Evolutionary conservation across 371 early-diverging fungal genomes (phyloP), one percentile per base, ranked within the genome.

Genomic region (Dentiscutata heterogama): DNA sequence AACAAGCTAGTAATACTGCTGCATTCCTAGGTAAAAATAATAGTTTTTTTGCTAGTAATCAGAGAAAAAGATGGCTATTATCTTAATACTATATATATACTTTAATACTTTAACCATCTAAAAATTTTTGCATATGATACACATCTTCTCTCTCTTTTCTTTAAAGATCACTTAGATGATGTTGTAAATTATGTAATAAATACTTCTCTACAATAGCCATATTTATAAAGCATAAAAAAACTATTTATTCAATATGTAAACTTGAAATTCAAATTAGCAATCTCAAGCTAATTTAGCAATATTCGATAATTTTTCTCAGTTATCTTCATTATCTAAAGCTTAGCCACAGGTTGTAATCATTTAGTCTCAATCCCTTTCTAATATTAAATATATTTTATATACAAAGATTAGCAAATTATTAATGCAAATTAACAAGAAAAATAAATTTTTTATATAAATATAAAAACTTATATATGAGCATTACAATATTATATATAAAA

Each of bases 91-190:
- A 39, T 39, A 6, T 6, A 39, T 29, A 16, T 73, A 2, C 54
- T 70, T 27, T 35, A 70, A 27, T 46, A 70, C 18, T 16, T 14
- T 5, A 39, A 73, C 27, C 2, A 25, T 22, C n/a, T 68, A 39
- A 73, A 73, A 73, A 25, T 73, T 13, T 51, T 54, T n/a, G 14
- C 25, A 8, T 73, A 54, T 73, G 73, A 73, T 73, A 10, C 14
- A 4, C 51, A 73, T 54, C 51, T 51, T 53, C 6, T 18, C 2
- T 73, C 73, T 53, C 11, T 73, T 35, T 25, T 10, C 10, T 2
- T 42, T 68, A 20, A 68, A 46, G 8, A 31, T 29, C 31, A 68
- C 16, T n/a, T 13, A 8, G 31, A 22, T 20, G 13, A 14, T 8
- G 25, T 11, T 68, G 22, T 39, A 13, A 68, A 39, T 27, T 6